Evolutionary conservation across 2,329 filamentous ascomycete genomes (phyloP), one percentile per base, ranked within the genome.

Genomic region (Phialocephala subalpina): DNA sequence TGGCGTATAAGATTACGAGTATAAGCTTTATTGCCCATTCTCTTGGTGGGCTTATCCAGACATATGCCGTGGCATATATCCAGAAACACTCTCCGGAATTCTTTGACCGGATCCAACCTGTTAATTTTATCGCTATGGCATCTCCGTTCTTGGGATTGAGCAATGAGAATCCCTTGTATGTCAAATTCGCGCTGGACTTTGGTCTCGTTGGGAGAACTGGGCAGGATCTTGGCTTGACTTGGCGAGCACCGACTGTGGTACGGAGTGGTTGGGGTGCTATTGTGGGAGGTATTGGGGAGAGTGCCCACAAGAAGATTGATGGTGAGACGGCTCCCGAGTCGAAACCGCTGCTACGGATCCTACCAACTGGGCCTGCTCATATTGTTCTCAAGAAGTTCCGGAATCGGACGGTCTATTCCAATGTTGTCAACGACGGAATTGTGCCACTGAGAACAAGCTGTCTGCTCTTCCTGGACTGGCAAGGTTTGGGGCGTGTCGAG

Each of bases 361-460:
- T 98, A 27, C 95, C 96, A 0, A 97, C 93, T 8, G 95, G 95
- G 0, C 94, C 95, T 18, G 96, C 95, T 7, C 94, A 97, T 77
- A 87, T 88, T 62, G 95, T 94, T 1, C 80, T 98, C 47, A 90
- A 91, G 76, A 93, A 92, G 79, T 98, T 98, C 78, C 85, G 93
- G 25, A 97, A 97, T 77, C 86, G 95, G 18, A 98, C 96, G 0
- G 84, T 97, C 1, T 98, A 98, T 77, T 97, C 94, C 1, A 98
- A 98, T 74, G 94, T 98, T 14, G 95, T 98, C 72, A 98, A 98
- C 75, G 95, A 98, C 79, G 95, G 94, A 2, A 97, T 99, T 72
- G 96, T 99, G 4, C 96, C 96, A 2, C 81, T 99, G 38, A 89
- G 96, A 25, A 99, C 96, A 4, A 98, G 95, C 69, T 99, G 95